phyloP scores from a whole-genome alignment of 2,329 filamentous ascomycete genomes.

The Graphilbum sp. region DNA sequence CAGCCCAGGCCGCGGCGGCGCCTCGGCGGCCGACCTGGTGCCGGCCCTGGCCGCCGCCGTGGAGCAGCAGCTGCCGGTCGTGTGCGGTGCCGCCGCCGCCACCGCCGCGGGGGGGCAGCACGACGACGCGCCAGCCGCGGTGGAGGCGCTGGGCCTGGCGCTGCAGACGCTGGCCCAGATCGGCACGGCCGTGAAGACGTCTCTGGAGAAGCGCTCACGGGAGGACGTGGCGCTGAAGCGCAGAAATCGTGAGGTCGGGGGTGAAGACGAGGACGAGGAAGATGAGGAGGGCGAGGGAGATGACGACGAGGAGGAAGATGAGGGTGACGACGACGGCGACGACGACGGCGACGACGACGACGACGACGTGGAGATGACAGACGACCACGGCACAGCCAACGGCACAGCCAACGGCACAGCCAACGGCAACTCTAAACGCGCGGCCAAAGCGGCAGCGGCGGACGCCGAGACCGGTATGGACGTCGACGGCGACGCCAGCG shows the following conservation, averaged over 20 bases:
- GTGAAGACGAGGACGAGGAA: slow-evolving; percentile 13
- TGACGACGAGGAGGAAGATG: slow-evolving; percentile 18
- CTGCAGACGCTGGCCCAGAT: slow-evolving; percentile 50
- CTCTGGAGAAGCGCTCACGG: slow-evolving; percentile 27
- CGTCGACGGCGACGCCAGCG: slow-evolving; percentile 8
- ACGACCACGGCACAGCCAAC: slow-evolving; percentile 44
- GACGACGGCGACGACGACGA: slow-evolving; percentile 14
- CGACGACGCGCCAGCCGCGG: not conserved
- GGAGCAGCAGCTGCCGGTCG: slow-evolving; percentile 13
- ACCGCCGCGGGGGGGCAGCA: not conserved
- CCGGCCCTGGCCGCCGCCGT: slow-evolving; percentile 25
- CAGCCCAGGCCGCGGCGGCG: slow-evolving; percentile 28
- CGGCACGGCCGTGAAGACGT: slow-evolving; percentile 39
- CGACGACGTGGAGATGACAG: slow-evolving; percentile 18
- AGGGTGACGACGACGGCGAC: slow-evolving; percentile 23
- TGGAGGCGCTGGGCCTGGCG: slow-evolving; percentile 34
- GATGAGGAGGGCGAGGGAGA: slow-evolving; percentile 21
- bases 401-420: slow-evolving; percentile 1
- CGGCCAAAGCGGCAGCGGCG: slow-evolving; percentile 12
- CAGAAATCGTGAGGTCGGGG: too few relatives aligned
- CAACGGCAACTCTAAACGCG: slow-evolving; percentile 17
- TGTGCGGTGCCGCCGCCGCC: too few relatives aligned
- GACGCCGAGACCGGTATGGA: slow-evolving; percentile 20
- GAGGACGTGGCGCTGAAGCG: too few relatives aligned
- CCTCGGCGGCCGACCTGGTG: slow-evolving; percentile 33